Percentiles rank a stretch among this genome's conserved stretches.
Conservation (phyloP, 495 filamentous ascomycete genomes). For the Xylaria scruposa region DNA sequence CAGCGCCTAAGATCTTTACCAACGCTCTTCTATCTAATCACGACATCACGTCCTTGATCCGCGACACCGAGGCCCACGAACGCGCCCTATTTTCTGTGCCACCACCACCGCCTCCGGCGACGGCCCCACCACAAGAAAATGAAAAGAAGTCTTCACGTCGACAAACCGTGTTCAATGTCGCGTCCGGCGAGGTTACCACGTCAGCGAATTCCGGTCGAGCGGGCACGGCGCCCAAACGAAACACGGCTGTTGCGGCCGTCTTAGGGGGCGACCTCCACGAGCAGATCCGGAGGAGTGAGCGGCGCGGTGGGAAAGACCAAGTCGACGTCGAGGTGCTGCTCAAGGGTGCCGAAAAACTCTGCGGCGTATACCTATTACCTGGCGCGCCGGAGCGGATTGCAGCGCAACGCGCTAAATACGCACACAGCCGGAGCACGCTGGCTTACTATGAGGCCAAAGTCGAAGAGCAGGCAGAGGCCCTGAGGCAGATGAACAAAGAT, state of each 20-base stretch:
- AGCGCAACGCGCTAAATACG: conserved; percentile 71
- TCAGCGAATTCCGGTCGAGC: conserved; percentile 46
- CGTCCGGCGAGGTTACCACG: conserved; percentile 61
- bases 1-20: conserved; percentile 91
- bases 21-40: conserved; percentile 86
- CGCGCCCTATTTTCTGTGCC: conserved; percentile 93
- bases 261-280: conserved; percentile 87
- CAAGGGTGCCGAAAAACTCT: conserved; percentile 88
- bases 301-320: conserved; percentile 61
- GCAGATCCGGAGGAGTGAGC: conserved; percentile 69
- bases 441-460: conserved; percentile 80
- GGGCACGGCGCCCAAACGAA: conserved; percentile 65
- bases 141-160: conserved; percentile 47
- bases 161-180: conserved; percentile 63
- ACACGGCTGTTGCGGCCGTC: conserved; percentile 89
- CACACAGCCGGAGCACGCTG: conserved; percentile 75
- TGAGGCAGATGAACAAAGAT: conserved; percentile 75
- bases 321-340: conserved; percentile 88
- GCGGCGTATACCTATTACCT: conserved; percentile 82
- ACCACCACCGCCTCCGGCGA: conserved; percentile 60
- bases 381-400: conserved; percentile 83
- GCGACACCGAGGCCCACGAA: conserved; percentile 95
- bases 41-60: conserved; percentile 93
- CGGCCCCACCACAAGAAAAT: conserved; percentile 40
- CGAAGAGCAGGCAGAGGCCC: conserved; percentile 73